Evolutionary conservation across 2,329 filamentous ascomycete species (phyloP), one percentile per base, ranked within the genome.

Genomic region (Alternaria atra): DNA sequence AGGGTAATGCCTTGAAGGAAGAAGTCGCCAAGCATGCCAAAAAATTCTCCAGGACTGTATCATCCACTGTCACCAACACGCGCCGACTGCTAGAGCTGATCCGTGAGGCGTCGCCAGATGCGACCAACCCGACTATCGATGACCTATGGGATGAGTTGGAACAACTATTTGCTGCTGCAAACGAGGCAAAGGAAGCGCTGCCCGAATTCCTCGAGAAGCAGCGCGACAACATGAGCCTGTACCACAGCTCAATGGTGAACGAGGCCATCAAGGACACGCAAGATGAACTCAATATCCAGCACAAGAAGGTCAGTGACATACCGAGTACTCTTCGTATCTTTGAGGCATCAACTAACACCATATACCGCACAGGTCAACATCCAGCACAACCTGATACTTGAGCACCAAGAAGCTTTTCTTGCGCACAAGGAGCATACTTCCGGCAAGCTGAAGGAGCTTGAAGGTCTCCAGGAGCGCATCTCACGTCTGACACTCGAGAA

Each of bases 401-500:
- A 71, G 47, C 72, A 74, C 20, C 71, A 74, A 25, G 64, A 74
- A 43, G 67, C 73, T 2, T 73, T 73, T 46, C 56, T 63, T 8
- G 58, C 68, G 15, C 69, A 72, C 63, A 73, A 72, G 42, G 57
- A 55, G 7, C 56, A 66, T 43, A 64, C 63, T 7, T 56, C 48
- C 17, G 17, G 42, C 2, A 72, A 73, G 57, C 55, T 77, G 7
- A 61, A 71, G 35, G 62, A 74, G 25, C 34, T 72, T 12, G 60
- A 60, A 3, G 64, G 66, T 9, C 59, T 74, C 8, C 60, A 70
- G 17, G 73, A 73, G 53, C 66, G 65, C 5, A 44, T 68, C 4
- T 73, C 74, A 15, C 70, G 73, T 17, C 63, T 77, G 10, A 71
- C 64, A 2, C 65, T 78, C 2, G 72, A 75, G 43, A 73, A 73